phyloP scores from a whole-genome alignment of 2,329 filamentous ascomycete genomes.

The Penicillium occitanis region DNA sequence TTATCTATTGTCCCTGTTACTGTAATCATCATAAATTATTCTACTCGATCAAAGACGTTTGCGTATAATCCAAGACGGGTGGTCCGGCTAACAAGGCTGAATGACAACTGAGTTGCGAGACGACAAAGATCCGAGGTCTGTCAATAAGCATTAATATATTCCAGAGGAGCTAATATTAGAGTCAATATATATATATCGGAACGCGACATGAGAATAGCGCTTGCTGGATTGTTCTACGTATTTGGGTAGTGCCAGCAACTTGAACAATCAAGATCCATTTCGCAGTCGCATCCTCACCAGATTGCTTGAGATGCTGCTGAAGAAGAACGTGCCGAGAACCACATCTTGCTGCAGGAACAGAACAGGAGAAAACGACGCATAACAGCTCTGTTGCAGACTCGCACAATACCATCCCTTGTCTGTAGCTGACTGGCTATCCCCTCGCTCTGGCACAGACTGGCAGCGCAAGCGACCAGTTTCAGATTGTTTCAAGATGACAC shows the following conservation, averaged over 20 bases:
- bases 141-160: background rate
- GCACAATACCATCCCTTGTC: background rate
- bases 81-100: background rate
- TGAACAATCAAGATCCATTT: background rate
- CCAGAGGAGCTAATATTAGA: background rate
- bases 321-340: background rate
- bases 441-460: background rate
- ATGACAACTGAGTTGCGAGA: background rate
- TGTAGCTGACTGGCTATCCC: background rate
- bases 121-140: background rate
- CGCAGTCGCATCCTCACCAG: too few species aligned
- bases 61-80: background rate
- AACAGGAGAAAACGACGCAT: background rate
- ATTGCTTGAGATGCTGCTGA: background rate
- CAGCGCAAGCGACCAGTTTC: conserved; percentile 7
- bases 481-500: conserved; percentile 12
- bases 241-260: background rate
- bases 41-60: background rate
- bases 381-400: conserved; percentile 4
- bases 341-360: background rate
- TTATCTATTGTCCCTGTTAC: background rate
- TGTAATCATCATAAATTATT: background rate
- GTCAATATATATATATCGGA: background rate
- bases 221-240: background rate
- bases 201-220: background rate